Evolutionary conservation across 805 yeast genomes (phyloP).

Genomic region (Lipomyces orientalis): DNA sequence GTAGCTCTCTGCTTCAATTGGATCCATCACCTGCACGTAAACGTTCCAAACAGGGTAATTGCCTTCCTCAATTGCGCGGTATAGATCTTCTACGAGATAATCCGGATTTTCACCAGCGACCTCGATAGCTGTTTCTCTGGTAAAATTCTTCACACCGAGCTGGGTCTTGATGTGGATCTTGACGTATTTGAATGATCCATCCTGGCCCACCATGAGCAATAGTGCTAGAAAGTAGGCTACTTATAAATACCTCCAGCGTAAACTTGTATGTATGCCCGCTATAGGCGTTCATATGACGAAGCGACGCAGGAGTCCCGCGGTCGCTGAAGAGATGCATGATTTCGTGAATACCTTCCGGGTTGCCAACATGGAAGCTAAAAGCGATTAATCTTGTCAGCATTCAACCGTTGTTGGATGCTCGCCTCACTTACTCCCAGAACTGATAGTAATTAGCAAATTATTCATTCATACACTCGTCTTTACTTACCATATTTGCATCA

Average conservation of each 20-base stretch:
- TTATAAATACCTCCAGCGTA: conserved; percentile 50
- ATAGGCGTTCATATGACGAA: conserved; percentile 81
- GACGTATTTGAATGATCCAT: conserved; percentile 64
- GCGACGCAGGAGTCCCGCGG: conserved; percentile 80
- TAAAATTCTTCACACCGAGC: conserved; percentile 60
- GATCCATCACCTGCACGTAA: conserved; percentile 85
- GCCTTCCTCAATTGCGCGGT: conserved; percentile 76
- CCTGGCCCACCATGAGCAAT: conserved; percentile 39
- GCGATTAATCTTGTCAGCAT: background rate
- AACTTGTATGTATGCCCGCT: conserved; percentile 86
- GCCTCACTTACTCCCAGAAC: conserved; percentile 4
- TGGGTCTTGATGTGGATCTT: conserved; percentile 76
- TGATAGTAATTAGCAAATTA: background rate
- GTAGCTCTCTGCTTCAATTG: conserved; percentile 72
- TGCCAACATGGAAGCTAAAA: conserved; percentile 64
- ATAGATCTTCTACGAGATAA: conserved; percentile 78
- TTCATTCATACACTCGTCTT: background rate
- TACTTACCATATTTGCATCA: conserved; percentile 86
- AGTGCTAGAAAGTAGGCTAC: background rate
- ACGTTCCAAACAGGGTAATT: conserved; percentile 84
- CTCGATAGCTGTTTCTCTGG: conserved; percentile 53
- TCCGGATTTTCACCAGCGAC: conserved; percentile 78
- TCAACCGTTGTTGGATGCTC: background rate
- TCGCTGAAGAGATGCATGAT: conserved; percentile 75
- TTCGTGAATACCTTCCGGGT: conserved; percentile 78